Base-by-base conservation (phyloP, 2,329 filamentous ascomycete genomes). In the Colletotrichum sp. region DNA sequence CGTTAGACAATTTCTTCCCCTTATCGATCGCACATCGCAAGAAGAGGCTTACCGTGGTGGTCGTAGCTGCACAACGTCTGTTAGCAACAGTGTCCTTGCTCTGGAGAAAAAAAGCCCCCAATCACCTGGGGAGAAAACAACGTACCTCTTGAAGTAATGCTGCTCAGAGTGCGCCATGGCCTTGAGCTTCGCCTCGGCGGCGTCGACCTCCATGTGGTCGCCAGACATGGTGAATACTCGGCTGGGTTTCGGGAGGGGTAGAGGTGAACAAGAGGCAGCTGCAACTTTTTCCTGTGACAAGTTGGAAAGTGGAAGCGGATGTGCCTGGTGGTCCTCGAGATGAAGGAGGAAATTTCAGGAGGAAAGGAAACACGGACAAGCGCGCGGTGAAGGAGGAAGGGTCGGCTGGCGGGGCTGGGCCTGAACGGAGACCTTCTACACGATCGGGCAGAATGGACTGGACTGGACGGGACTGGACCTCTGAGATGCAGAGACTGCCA, bases 111-210 rank as follows among this genome's bases (percentile, higher is more conserved):
- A 6, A 16, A 32, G 28, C 32, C 21, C 8, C 26, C n/a, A 32
- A 66, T 55, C 6, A 52, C 77, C 76, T 73, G 72, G 78, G 24
- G 59, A 6, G 9, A 55, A 72, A 60, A 39, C 64, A 60, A 85
- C 81, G 78, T 76, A 98, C 96, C 96, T 98, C 89, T 98, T 99
- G 90, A 99, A 99, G 90, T 99, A 99, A 87, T 99, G 97, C 86
- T 98, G 96, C 90, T 99, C 97, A 79, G 96, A 97, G 88, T 98
- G 96, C 85, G 95, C 94, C 91, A 98, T 93, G 81, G 88, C 85
- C 84, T 93, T 92, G 86, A 95, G 90, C 86, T 89, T 88, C 84
- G 90, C 85, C 87, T 93, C 91, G 65, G 91, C 91, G 79, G 87
- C 84, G 82, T 91, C 90, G 76, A 92, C 87, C 60, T 92, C 91